Evolutionary conservation across 2,329 filamentous ascomycete genomes (phyloP).

Genomic region (Neocucurbitaria cava): DNA sequence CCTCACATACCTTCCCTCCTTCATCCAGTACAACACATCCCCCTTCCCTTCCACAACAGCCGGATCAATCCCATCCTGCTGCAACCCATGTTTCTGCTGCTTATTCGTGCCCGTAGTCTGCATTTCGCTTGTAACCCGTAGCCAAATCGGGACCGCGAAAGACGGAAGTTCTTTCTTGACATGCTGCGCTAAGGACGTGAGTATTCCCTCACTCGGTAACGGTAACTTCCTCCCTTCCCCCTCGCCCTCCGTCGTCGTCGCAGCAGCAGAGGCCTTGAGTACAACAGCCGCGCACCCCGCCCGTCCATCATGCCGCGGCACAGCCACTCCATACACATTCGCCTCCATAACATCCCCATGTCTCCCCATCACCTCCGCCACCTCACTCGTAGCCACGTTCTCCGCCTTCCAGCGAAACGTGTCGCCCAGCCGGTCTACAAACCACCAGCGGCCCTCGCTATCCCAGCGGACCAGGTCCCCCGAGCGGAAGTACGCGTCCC

Average conservation of each 20-base stretch:
- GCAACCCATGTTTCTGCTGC: constrained; percentile 53
- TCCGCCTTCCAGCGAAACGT: constrained; percentile 54
- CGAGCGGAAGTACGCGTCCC: constrained; percentile 48
- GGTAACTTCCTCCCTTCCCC: constrained; percentile 10
- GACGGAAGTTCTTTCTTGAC: constrained; percentile 47
- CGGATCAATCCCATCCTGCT: constrained; percentile 52
- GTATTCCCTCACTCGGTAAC: constrained; percentile 14
- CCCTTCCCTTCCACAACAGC: constrained; percentile 44
- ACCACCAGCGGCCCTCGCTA: constrained; percentile 44
- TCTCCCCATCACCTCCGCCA: constrained; percentile 50
- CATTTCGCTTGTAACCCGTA: constrained; percentile 49
- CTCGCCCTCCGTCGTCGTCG: too few relatives aligned
- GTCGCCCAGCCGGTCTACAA: constrained; percentile 49
- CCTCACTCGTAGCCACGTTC: constrained; percentile 56
- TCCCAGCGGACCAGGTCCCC: constrained; percentile 46
- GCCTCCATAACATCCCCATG: constrained; percentile 50
- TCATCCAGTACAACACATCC: constrained; percentile 53
- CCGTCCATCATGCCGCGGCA: constrained; percentile 53
- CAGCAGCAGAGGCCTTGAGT: constrained; percentile 22
- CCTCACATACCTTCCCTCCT: constrained; percentile 32
- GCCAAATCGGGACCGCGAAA: constrained; percentile 55
- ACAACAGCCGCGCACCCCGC: constrained; percentile 55
- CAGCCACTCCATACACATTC: constrained; percentile 55
- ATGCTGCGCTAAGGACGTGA: constrained; percentile 44
- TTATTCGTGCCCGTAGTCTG: constrained; percentile 57